These are phyloP conservation scores for Diospyros lotus DNA, from an alignment of 148 eudicot species.

Conservation along the genomic window DNA sequence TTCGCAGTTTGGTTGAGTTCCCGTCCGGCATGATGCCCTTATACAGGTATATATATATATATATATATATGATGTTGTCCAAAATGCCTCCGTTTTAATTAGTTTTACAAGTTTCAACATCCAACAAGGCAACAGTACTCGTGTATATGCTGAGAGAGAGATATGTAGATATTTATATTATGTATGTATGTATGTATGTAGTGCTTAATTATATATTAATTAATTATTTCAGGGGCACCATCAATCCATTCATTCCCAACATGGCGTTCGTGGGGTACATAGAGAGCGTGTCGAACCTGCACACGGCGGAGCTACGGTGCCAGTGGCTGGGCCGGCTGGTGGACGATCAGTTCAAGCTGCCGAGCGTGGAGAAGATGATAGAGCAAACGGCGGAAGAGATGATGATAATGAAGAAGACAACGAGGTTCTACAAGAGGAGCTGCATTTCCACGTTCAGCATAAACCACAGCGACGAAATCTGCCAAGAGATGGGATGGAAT, in stretches of 20 bases:
- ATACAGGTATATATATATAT: constrained; percentile 44
- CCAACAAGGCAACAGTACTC: neutral
- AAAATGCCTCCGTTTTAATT: neutral
- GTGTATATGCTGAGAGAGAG: no score
- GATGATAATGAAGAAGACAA: constrained; percentile 78
- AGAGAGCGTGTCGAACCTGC: constrained; percentile 85
- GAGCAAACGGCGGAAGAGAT: constrained; percentile 50
- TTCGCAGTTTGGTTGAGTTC: constrained; percentile 56
- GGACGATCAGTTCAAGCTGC: constrained; percentile 60
- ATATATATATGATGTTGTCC: no score
- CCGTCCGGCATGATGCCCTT: constrained; percentile 77
- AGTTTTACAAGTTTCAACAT: neutral
- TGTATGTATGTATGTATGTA: no score
- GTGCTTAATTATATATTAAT: no score
- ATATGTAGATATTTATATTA: no score
- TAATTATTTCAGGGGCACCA: constrained; percentile 53
- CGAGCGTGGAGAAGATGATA: constrained; percentile 64
- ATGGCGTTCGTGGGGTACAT: constrained; percentile 92
- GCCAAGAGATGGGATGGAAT: constrained; percentile 87
- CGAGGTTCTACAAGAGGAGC: constrained; percentile 78
- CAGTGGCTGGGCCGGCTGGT: constrained; percentile 65
- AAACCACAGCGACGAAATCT: constrained; percentile 76
- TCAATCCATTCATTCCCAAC: constrained; percentile 87
- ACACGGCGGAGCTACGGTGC: constrained; percentile 85
- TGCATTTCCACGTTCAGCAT: constrained; percentile 91